Conservation (phyloP, 805 yeast species). For the Sugiyamaella floridensis region DNA sequence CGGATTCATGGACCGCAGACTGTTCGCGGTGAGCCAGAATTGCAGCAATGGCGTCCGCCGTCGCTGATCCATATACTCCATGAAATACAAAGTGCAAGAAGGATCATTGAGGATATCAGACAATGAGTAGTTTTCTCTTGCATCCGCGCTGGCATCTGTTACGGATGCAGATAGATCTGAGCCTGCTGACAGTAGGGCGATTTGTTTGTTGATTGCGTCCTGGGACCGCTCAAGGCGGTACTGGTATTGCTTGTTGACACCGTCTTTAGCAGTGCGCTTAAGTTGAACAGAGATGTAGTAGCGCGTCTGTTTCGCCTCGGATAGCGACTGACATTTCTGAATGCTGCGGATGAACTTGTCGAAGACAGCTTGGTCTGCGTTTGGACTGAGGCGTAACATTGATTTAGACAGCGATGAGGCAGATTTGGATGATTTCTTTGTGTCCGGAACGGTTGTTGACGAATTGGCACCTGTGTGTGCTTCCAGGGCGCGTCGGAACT, state of each 20-base stretch:
- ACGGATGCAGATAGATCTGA: background rate
- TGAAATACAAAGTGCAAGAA: slow-evolving; percentile 42
- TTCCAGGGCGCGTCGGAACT: slow-evolving; percentile 61
- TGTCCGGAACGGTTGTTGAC: background rate
- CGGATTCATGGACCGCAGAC: slow-evolving; percentile 44
- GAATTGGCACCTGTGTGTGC: slow-evolving; percentile 39
- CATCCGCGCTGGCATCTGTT: slow-evolving; percentile 14
- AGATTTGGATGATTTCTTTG: background rate
- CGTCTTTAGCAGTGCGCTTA: slow-evolving; percentile 35
- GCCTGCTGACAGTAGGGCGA: slow-evolving; percentile 24
- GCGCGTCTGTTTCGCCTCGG: slow-evolving; percentile 44
- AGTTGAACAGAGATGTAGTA: slow-evolving; percentile 44
- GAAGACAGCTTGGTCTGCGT: slow-evolving; percentile 36
- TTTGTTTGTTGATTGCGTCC: slow-evolving; percentile 26
- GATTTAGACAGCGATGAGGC: background rate
- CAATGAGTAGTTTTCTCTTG: slow-evolving; percentile 31
- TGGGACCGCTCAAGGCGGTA: slow-evolving; percentile 31
- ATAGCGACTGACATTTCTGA: slow-evolving; percentile 29
- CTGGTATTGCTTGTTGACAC: slow-evolving; percentile 26
- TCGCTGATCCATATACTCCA: slow-evolving; percentile 50
- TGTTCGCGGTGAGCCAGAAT: slow-evolving; percentile 62
- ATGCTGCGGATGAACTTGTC: slow-evolving; percentile 37
- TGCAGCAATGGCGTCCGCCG: slow-evolving; percentile 43
- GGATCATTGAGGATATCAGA: slow-evolving; percentile 44
- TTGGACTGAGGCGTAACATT: slow-evolving; percentile 32